Base-by-base conservation (phyloP, 106 monocot species). In the Apostasia ramifera region DNA sequence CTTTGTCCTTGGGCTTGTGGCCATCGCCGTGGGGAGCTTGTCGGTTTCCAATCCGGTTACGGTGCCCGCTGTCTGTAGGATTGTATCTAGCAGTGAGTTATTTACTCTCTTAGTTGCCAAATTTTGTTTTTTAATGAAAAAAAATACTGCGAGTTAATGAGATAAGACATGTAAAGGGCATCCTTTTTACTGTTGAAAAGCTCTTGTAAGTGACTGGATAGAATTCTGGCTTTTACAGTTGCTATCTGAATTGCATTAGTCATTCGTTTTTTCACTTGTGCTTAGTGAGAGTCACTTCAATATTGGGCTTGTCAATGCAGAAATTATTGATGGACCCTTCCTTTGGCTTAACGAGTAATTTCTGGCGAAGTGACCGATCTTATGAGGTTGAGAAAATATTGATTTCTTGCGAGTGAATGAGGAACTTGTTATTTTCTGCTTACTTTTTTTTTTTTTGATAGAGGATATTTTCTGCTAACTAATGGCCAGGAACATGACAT, bases 81-180 rank as follows among this genome's bases (percentile, higher is more conserved):
- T 98, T 70, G n/a, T 98, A 39, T 92, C 97, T 40, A 98, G 87
- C 73, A 80, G 97, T 98, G 71, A 89, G 86, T 78, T 56, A 8
- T 58, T 55, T 11, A 3, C 59, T 6, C 47, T 67, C 13, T 53
- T 55, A n/a, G 1, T 15, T 11, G 53, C 44, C 26, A 55, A 40
- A 67, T 54, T 55, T 54, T 51, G 57, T 12, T 62, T 74, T 71
- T 55, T 13, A 26, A 56, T n/a, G 9, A 13, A 40, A 40, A 40
- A 58, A 10, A 38, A 10, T 40, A 26, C 26, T 26, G 26, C 13
- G 10, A 10, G 15, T 41, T 46, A 55, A 53, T 68, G 40, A 7
- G 5, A 12, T 1, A 51, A 37, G 8, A 44, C 9, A 44, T 38
- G 14, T 8, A n/a, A 12, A 14, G 5, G 8, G 9, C 51, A 2